Evolutionary conservation across 2,329 filamentous ascomycete species (phyloP).

Genomic region (Exophiala viscosa): DNA sequence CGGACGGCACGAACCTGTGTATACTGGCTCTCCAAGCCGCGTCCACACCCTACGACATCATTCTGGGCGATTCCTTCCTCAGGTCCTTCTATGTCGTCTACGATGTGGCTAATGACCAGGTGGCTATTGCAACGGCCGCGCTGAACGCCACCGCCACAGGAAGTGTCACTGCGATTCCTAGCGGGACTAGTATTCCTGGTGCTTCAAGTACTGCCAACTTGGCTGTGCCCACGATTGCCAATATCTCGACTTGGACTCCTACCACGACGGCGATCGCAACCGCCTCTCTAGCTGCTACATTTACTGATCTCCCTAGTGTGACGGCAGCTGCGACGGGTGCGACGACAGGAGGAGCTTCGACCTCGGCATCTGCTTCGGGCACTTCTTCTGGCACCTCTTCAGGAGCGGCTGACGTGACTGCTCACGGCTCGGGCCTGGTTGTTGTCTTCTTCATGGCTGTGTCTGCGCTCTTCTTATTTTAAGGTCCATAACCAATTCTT

Average conservation of each 20-base stretch:
- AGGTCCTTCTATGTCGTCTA: constrained; percentile 5
- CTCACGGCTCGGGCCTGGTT: background rate
- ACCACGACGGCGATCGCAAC: too few relatives aligned
- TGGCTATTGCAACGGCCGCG: background rate
- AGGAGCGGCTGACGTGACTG: too few relatives aligned
- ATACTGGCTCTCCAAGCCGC: background rate
- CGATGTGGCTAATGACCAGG: constrained; percentile 1
- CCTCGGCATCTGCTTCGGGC: too few relatives aligned
- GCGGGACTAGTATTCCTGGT: constrained; percentile 5
- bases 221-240: background rate
- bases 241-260: too few relatives aligned
- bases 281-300: too few relatives aligned
- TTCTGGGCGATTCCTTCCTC: constrained; percentile 1
- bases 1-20: background rate
- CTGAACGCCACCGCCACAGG: background rate
- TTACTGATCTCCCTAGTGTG: too few relatives aligned
- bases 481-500: too few relatives aligned
- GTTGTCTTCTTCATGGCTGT: background rate
- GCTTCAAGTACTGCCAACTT: background rate
- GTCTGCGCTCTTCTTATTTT: background rate
- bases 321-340: too few relatives aligned
- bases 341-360: too few relatives aligned
- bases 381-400: too few relatives aligned
- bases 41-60: background rate
- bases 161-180: constrained; percentile 4